These are phyloP conservation scores for Vigna trinervia DNA, from an alignment of 306 rosid species.

Conservation along the genomic window DNA sequence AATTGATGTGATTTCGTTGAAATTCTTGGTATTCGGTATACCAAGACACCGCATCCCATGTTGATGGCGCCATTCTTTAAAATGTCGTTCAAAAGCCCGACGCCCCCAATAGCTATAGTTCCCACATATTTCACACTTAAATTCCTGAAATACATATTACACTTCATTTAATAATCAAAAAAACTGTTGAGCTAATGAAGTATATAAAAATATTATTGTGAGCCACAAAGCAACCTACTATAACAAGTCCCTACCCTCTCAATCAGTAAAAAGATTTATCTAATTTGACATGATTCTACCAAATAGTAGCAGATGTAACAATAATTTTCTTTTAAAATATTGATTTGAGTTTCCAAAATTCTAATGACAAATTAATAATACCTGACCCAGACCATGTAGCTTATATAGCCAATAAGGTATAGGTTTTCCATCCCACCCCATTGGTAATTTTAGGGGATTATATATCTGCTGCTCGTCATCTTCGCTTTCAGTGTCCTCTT, in stretches of 20 bases:
- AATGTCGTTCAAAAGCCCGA: constrained; percentile 96
- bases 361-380: constrained; percentile 48
- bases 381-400: constrained; percentile 99
- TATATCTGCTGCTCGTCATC: constrained; percentile 98
- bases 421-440: constrained; percentile 99
- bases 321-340: constrained; percentile 13
- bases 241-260: constrained; percentile 25
- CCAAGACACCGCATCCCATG: constrained; percentile 99
- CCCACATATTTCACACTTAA: constrained; percentile 97
- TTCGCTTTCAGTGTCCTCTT: constrained; percentile 90
- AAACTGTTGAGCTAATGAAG: constrained; percentile 14
- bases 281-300: constrained; percentile 7
- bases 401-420: constrained; percentile 98
- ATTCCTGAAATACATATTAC: constrained; percentile 71
- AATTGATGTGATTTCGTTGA: constrained; percentile 94
- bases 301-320: constrained; percentile 25
- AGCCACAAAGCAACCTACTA: constrained; percentile 1
- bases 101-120: constrained; percentile 99
- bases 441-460: constrained; percentile 96
- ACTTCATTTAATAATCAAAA: constrained; percentile 33
- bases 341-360: constrained; percentile 30
- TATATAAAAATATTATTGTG: constrained; percentile 14
- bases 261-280: constrained; percentile 15
- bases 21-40: constrained; percentile 96
- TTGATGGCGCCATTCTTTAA: constrained; percentile 99